phyloP scores from a whole-genome alignment of 208 protist species.

The Tritrichomonas musculus region DNA sequence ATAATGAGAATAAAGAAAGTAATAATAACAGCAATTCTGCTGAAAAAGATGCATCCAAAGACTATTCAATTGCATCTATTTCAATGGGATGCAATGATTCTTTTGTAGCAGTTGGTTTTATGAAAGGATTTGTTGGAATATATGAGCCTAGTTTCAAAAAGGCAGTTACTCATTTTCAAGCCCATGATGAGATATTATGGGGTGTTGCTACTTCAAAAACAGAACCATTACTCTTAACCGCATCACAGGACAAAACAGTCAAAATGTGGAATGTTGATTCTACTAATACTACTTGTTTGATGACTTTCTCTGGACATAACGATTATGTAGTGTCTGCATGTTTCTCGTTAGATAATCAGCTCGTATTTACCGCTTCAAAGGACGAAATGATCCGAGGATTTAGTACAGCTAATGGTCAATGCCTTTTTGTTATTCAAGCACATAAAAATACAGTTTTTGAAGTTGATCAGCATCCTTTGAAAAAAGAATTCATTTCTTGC shows the following conservation, averaged over 20 bases:
- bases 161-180: background rate
- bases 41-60: background rate
- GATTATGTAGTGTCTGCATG: background rate
- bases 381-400: background rate
- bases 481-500: background rate
- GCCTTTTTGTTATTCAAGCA: background rate
- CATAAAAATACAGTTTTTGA: background rate
- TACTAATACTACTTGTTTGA: background rate
- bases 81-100: background rate
- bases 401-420: background rate
- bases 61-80: background rate
- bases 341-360: background rate
- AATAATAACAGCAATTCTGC: no score
- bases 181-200: background rate
- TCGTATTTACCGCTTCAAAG: background rate
- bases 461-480: background rate
- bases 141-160: background rate
- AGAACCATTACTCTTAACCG: background rate
- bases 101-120: constrained; percentile 13
- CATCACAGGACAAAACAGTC: background rate
- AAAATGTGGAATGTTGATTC: background rate
- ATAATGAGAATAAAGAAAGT: no score
- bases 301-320: background rate
- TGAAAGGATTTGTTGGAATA: background rate
- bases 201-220: background rate